Conservation (phyloP, 2,329 filamentous ascomycete species). For the Acephala macrosclerotiorum region DNA sequence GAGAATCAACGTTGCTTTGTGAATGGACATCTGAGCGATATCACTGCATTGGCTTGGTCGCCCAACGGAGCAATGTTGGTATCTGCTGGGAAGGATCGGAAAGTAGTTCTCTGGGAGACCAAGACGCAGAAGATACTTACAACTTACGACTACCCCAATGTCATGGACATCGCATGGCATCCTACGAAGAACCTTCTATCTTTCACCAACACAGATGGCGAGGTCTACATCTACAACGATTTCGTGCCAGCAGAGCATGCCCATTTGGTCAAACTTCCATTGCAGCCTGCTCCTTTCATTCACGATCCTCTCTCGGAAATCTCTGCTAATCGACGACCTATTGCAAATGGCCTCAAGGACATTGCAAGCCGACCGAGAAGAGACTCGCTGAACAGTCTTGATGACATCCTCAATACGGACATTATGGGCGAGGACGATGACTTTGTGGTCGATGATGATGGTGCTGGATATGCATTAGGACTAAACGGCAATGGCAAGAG, state of each 20-base stretch:
- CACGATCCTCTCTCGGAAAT: conserved; percentile 79
- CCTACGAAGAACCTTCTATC: conserved; percentile 87
- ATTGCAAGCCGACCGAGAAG: conserved; percentile 59
- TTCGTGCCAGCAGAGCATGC: conserved; percentile 67
- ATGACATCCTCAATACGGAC: conserved; percentile 77
- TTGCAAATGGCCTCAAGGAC: conserved; percentile 60
- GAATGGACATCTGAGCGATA: conserved; percentile 80
- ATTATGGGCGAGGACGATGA: conserved; percentile 66
- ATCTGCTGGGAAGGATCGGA: conserved; percentile 71
- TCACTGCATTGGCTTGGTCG: conserved; percentile 91
- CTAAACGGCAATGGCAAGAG: conserved; percentile 70
- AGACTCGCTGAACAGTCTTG: conserved; percentile 78
- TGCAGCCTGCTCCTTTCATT: conserved; percentile 84
- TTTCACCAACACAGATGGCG: conserved; percentile 91
- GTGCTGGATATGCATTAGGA: conserved; percentile 82
- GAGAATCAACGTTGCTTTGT: conserved; percentile 82
- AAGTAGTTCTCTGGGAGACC: conserved; percentile 85
- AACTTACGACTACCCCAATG: conserved; percentile 80
- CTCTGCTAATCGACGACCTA: conserved; percentile 67
- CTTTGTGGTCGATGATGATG: conserved; percentile 95
- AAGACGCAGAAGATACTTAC: conserved; percentile 84
- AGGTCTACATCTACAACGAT: conserved; percentile 87
- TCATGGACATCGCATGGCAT: conserved; percentile 90
- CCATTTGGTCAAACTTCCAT: conserved; percentile 61
- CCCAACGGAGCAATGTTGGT: conserved; percentile 91